Conservation (phyloP, 2,329 filamentous ascomycete species). For the Ophiostoma ulmi region DNA sequence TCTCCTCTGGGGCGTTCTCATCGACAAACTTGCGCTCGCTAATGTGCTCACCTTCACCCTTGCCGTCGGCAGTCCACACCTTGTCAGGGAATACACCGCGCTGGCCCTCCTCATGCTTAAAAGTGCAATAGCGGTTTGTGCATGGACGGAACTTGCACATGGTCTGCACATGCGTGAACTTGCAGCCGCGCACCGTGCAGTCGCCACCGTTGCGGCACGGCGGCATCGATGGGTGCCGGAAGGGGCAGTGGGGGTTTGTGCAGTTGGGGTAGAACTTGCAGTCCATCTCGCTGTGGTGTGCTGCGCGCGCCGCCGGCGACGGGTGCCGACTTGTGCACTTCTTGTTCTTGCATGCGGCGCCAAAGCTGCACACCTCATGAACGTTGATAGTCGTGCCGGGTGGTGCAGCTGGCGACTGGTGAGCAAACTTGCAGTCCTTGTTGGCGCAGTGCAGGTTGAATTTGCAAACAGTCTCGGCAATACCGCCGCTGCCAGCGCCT, state of each 20-base stretch:
- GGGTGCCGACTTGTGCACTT: slow-evolving; percentile 92
- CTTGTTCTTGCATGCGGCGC: slow-evolving; percentile 88
- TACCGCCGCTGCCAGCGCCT: slow-evolving; percentile 42
- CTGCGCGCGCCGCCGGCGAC: slow-evolving; percentile 73
- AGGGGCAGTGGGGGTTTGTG: slow-evolving; percentile 79
- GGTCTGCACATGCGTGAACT: slow-evolving; percentile 80
- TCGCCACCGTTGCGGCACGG: slow-evolving; percentile 87
- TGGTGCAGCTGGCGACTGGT: slow-evolving; percentile 86
- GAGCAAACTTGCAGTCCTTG: slow-evolving; percentile 84
- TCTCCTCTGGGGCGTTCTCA: slow-evolving; percentile 62
- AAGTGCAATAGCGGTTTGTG: slow-evolving; percentile 79
- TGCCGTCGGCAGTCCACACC: slow-evolving; percentile 69
- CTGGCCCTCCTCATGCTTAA: slow-evolving; percentile 88
- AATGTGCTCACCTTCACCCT: slow-evolving; percentile 51
- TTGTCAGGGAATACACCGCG: slow-evolving; percentile 80
- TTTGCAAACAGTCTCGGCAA: slow-evolving; percentile 72
- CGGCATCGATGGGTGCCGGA: slow-evolving; percentile 81
- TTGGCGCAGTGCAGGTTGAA: slow-evolving; percentile 88
- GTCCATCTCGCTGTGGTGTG: slow-evolving; percentile 76
- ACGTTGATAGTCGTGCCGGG: slow-evolving; percentile 73
- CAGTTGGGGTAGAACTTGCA: slow-evolving; percentile 92
- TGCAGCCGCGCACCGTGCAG: slow-evolving; percentile 76
- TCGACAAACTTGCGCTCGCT: slow-evolving; percentile 86
- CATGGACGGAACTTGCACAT: slow-evolving; percentile 90
- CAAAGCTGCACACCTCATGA: slow-evolving; percentile 74